Evolutionary conservation across 345 rosid genomes (phyloP), one percentile per base, ranked within the genome.

Genomic region (Atalantia buxifolia): DNA sequence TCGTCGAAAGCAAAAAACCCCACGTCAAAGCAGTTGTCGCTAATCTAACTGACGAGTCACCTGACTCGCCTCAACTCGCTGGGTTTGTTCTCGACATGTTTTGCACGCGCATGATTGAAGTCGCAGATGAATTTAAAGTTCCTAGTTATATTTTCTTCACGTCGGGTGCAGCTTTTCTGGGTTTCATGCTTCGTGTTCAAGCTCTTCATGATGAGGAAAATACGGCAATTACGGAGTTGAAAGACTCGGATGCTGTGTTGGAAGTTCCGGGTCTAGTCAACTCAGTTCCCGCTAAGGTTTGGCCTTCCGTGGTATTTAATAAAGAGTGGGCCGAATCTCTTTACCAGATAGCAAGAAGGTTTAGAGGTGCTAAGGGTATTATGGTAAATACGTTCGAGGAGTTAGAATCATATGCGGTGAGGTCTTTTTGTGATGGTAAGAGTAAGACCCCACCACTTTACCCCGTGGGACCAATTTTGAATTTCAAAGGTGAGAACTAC

Each of bases 51-150:
- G 38, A 77, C 16, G 42, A 28, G 13, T 77, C 81, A 16, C 55
- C 56, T 7, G 83, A 77, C 56, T 72, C 86, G 1, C 74, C 89
- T 9, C 50, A 21, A 31, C 81, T 91, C 2, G 92, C 87, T 14
- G 90, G 90, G 35, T 53, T 92, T 69, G 85, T 90, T 42, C 66
- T 89, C 21, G 95, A 86, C 80, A 79, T 92, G 90, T 86, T 89
- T 59, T 89, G 88, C 77, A 84, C 80, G 0, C 6, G 73, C 4
- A 82, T 89, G 86, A 86, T 89, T 1, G 92, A 92, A 13, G 81
- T 86, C 3, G 94, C 91, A 1, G 74, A 81, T 50, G 90, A 90
- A 42, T 68, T 86, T 12, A 57, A 72, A 0, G 77, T 84, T 13
- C 92, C 97, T 14, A 78, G 76, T 71, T 90, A 92, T 76, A 6